Evolutionary conservation across 108 stramenopile genomes (phyloP).

Genomic region (Nannochloropsis oceanica): DNA sequence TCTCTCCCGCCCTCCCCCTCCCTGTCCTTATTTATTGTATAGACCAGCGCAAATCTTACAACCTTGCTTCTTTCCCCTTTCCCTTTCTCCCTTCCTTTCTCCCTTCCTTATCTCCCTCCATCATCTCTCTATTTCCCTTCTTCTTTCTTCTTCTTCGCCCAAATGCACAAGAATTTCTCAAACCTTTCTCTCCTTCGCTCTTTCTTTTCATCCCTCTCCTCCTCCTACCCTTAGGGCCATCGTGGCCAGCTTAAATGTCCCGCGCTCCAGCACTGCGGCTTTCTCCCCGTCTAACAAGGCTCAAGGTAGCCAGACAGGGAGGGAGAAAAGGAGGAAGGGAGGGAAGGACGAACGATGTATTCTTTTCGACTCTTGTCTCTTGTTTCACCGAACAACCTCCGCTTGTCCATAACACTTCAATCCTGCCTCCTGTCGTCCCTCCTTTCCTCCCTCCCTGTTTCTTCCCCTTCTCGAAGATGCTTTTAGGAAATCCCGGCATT

Average conservation of each 20-base stretch:
- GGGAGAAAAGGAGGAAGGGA: background rate
- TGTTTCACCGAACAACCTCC: no score
- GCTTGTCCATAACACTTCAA: no score
- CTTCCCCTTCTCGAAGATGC: background rate
- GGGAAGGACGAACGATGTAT: background rate
- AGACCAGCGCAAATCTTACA: background rate
- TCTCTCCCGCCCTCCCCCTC: background rate
- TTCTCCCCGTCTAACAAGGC: background rate
- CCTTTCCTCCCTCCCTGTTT: background rate
- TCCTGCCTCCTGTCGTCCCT: background rate
- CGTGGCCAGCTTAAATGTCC: constrained; percentile 49
- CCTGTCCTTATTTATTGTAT: background rate
- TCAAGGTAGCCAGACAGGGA: background rate
- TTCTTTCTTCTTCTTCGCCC: no score
- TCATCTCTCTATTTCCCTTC: no score
- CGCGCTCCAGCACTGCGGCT: constrained; percentile 18
- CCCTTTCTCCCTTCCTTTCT: background rate
- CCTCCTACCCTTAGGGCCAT: constrained; percentile 13
- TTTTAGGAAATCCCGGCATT: no score
- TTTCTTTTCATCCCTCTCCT: no score
- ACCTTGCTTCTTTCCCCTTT: background rate
- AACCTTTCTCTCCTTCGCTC: no score
- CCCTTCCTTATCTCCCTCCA: no score
- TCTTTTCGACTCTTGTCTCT: no score
- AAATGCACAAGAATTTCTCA: no score